phyloP scores from a whole-genome alignment of 2,329 filamentous ascomycete genomes.

The Didymellaceae sp. region DNA sequence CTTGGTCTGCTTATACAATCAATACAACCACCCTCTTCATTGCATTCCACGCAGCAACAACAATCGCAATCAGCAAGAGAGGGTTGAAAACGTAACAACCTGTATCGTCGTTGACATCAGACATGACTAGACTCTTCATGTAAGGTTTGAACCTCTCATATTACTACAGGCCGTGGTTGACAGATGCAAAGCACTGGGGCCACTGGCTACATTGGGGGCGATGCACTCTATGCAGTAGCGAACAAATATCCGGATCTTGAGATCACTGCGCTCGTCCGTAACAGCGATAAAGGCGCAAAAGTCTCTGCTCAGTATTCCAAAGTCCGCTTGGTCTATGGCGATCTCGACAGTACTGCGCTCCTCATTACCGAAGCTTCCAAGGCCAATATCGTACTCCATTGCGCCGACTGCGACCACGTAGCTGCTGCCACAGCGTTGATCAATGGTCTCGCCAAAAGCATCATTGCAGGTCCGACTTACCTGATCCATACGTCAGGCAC shows the following conservation, averaged over 20 bases:
- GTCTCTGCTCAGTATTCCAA: slow-evolving; percentile 56
- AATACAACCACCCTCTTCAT: too few species aligned
- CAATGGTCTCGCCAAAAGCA: slow-evolving; percentile 50
- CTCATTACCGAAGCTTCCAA: slow-evolving; percentile 37
- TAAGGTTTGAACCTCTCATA: slow-evolving; percentile 6
- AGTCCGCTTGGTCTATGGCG: slow-evolving; percentile 60
- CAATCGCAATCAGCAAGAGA: too few species aligned
- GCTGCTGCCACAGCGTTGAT: slow-evolving; percentile 35
- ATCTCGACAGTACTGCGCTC: slow-evolving; percentile 39
- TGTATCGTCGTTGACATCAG: background rate
- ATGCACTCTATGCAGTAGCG: slow-evolving; percentile 45
- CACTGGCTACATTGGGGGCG: slow-evolving; percentile 45
- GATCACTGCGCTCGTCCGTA: slow-evolving; percentile 58
- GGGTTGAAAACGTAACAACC: too few species aligned
- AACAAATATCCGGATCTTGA: slow-evolving; percentile 57
- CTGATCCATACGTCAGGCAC: slow-evolving; percentile 64
- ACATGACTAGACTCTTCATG: slow-evolving; percentile 42
- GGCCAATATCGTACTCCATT: slow-evolving; percentile 42
- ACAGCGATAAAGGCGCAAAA: slow-evolving; percentile 56
- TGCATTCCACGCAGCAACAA: too few species aligned
- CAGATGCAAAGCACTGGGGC: slow-evolving; percentile 33
- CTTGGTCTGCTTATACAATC: too few species aligned
- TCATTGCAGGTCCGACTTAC: slow-evolving; percentile 48
- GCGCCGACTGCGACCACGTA: slow-evolving; percentile 44
- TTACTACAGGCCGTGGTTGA: background rate